phyloP scores from a whole-genome alignment of 495 filamentous ascomycete species.

The Podospora appendiculata region DNA sequence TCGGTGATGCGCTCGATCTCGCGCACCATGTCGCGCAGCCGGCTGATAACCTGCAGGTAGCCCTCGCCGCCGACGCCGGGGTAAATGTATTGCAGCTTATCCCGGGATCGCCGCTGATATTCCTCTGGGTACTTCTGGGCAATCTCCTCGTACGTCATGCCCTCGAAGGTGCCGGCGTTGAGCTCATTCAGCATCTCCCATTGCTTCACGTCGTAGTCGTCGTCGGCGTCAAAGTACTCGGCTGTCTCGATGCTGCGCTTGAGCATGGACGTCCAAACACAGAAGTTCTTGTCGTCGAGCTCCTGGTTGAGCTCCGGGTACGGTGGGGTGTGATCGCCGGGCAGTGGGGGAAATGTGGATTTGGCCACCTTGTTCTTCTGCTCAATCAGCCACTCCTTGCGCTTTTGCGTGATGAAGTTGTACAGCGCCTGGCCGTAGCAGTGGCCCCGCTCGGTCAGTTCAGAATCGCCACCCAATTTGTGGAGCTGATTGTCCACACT shows the following conservation, averaged over 20 bases:
- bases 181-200: constrained; percentile 98
- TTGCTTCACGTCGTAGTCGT: constrained; percentile 95
- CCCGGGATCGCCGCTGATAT: constrained; percentile 59
- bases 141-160: constrained; percentile 90
- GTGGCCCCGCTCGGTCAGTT: constrained; percentile 66
- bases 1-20: constrained; percentile 96
- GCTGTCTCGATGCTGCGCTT: constrained; percentile 78
- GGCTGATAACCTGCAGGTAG: constrained; percentile 94
- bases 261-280: constrained; percentile 97
- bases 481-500: constrained; percentile 71
- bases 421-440: constrained; percentile 66
- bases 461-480: constrained; percentile 79
- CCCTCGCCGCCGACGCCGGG: constrained; percentile 93
- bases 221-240: constrained; percentile 77
- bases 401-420: constrained; percentile 67
- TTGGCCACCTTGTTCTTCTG: constrained; percentile 65
- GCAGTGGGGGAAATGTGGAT: constrained; percentile 69
- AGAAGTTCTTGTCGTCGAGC: constrained; percentile 77
- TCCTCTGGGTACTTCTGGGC: constrained; percentile 65
- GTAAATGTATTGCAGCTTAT: constrained; percentile 92
- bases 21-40: constrained; percentile 88
- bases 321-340: constrained; percentile 87
- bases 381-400: constrained; percentile 65
- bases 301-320: constrained; percentile 72
- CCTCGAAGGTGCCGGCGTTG: constrained; percentile 85